Evolutionary conservation across 2,329 filamentous ascomycete genomes (phyloP), one percentile per base, ranked within the genome.

Genomic region (Dothideomycetidae sp.): DNA sequence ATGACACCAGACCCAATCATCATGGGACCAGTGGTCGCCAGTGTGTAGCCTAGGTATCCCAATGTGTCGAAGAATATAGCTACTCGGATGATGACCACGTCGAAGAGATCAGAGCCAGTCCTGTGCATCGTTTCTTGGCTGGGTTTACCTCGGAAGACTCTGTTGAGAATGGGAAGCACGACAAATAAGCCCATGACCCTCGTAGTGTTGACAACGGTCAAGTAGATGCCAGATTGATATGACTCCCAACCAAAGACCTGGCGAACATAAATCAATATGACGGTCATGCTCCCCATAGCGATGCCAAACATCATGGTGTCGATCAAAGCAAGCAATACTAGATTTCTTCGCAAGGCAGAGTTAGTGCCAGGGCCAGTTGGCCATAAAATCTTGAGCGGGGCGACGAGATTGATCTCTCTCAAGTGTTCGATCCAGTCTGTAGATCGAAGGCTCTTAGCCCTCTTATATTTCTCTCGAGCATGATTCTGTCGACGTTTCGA

Each of bases 281-380:
- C 76, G n/a, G 78, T 74, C 43, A 83, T 75, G 0, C 76, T 72
- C 33, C 86, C 83, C 68, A 94, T 81, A 5, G 78, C 76, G 0
- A 85, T 71, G 14, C 83, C 80, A 43, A 94, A 79, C 46, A 92
- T 71, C 45, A 83, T 74, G 16, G 79, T 81, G 53, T 96, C 90
- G 39, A 86, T 76, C 4, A 75, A 64, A 2, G 85, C 81, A 5
- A 98, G 68, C 0, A 88, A 61, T 3, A 93, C 54, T n/a, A 98
- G 63, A 52, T 98, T 98, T 37, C 77, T 68, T 11, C 85, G 76
- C 18, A 93, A 61, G 1, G 68, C 59, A 23, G 62, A 46, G 50
- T 69, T 62, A 53, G 68, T 75, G 2, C 74, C 72, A 1, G 68
- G 69, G 0, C 78, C 81, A 0, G 67, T 75, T 0, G 86, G 88